phyloP scores from a whole-genome alignment of 805 yeast species.

The Hagleromyces aurorensis region DNA sequence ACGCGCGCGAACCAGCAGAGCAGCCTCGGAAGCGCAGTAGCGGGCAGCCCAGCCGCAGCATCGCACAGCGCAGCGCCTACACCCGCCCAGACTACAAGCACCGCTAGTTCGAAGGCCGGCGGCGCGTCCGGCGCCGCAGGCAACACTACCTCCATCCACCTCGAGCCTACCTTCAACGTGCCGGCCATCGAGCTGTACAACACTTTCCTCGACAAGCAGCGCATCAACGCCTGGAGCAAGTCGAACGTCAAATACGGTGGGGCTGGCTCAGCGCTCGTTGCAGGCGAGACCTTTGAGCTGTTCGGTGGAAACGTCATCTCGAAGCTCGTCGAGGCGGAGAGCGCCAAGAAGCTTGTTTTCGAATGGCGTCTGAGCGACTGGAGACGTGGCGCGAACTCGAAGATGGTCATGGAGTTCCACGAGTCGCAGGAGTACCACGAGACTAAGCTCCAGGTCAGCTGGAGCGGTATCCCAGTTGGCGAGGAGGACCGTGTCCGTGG shows the following conservation, averaged over 20 bases:
- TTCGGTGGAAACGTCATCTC: conserved; percentile 88
- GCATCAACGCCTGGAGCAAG: conserved; percentile 89
- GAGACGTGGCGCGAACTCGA: conserved; percentile 78
- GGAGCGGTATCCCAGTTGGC: conserved; percentile 90
- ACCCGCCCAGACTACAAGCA: conserved; percentile 8
- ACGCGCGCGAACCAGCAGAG: conserved; percentile 44
- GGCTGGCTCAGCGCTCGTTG: conserved; percentile 43
- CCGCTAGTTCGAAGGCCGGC: conserved; percentile 6
- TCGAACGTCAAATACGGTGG: conserved; percentile 34
- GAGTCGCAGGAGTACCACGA: conserved; percentile 68
- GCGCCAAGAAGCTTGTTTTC: conserved; percentile 54
- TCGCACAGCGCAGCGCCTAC: conserved; percentile 5
- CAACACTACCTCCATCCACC: conserved; percentile 71
- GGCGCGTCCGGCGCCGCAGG: conserved; percentile 11
- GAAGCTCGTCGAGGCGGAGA: conserved; percentile 50
- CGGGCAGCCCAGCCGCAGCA: conserved; percentile 3
- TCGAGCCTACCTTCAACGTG: conserved; percentile 77
- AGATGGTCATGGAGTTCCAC: conserved; percentile 53
- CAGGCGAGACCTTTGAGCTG: conserved; percentile 55
- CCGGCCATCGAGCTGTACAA: conserved; percentile 78
- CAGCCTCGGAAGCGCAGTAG: conserved; percentile 23
- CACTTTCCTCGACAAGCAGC: conserved; percentile 65
- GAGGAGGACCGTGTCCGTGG: conserved; percentile 81
- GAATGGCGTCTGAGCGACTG: conserved; percentile 86
- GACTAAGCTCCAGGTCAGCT: conserved; percentile 68